Base-by-base conservation (phyloP, 108 stramenopile genomes). In the Skeletonema tropicum region DNA sequence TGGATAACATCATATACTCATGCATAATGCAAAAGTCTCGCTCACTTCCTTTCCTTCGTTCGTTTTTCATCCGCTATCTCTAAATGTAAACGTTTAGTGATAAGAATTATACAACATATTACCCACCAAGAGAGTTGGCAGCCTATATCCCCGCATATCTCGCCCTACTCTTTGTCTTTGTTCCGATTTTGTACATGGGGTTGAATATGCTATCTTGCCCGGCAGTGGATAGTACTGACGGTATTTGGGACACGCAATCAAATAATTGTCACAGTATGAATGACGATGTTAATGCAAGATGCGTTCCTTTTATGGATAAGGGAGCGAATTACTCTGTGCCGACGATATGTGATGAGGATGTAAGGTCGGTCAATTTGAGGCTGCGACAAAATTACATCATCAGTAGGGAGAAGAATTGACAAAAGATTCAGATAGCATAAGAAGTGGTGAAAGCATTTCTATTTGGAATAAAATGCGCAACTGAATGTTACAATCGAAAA, bases 181-280 rank as follows among this genome's bases (percentile, higher is more conserved):
- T 55, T 12, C 80, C 80, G 4, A 41, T 81, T 39, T 33, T 75
- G 30, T 81, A 75, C 74, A 81, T 81, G 80, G 80, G 73, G 5
- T 19, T 75, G 64, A 81, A 75, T 60, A 75, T 75, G 80, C 49
- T 70, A 25, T 68, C 73, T 12, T 55, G 68, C 49, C 80, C 80
- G 5, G 23, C 31, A 17, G 68, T 60, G 9, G 73, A 75, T 52
- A 49, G 59, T 33, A 55, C 71, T 15, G 45, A 66, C 61, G 52
- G 48, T 42, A 66, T 75, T 70, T 81, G 80, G 80, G 80, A 81
- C 59, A 75, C 80, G 7, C 45, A 41, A 30, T 68, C 73, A n/a
- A 49, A 46, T 31, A 49, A 46, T 31, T 49, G 69, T 21, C 31
- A 39, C 6, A 8, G 9, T 19, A 69, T 32, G n/a, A 48, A 57